Evolutionary conservation across 371 early-diverging fungal species (phyloP).

Genomic region (Cokeromyces recurvatus): DNA sequence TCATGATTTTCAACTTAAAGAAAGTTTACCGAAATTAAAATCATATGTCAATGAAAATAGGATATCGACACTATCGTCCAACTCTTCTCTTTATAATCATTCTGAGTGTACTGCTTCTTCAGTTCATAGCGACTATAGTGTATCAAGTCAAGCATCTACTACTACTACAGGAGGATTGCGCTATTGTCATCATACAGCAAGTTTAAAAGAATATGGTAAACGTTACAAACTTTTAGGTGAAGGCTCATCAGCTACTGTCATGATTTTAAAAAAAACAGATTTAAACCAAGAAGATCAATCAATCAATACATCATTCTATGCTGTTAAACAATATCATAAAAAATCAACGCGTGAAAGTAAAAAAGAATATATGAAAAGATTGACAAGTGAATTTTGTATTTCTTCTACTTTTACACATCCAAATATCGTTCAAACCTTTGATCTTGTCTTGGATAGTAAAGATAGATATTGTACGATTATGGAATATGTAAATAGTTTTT

Average conservation of each 20-base stretch:
- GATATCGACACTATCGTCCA: too few relatives aligned
- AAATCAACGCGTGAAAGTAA: constrained; percentile 77
- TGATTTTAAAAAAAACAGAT: constrained; percentile 71
- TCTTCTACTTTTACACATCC: constrained; percentile 79
- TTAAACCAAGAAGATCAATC: constrained; percentile 39
- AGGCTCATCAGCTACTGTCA: constrained; percentile 91
- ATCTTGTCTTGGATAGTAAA: constrained; percentile 83
- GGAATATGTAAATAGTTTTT: constrained; percentile 47
- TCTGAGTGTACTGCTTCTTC: too few relatives aligned
- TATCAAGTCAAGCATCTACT: too few relatives aligned
- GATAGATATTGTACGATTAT: constrained; percentile 91
- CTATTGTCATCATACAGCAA: constrained; percentile 26
- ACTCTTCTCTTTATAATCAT: too few relatives aligned
- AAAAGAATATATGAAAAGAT: constrained; percentile 86
- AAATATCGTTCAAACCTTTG: constrained; percentile 89
- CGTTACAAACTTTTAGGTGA: constrained; percentile 78
- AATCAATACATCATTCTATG: constrained; percentile 56
- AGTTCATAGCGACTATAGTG: too few relatives aligned
- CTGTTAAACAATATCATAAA: constrained; percentile 91
- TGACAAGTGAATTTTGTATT: constrained; percentile 91
- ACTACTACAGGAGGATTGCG: neutral
- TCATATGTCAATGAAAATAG: too few relatives aligned
- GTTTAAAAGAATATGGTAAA: constrained; percentile 71
- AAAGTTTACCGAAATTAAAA: too few relatives aligned
- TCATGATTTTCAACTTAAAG: too few relatives aligned